Percentiles rank a stretch among this genome's conserved stretches.
These are phyloP conservation scores for Tulasnella sp. DNA, from an alignment of 768 basidiomycete species.

Conservation along the genomic window DNA sequence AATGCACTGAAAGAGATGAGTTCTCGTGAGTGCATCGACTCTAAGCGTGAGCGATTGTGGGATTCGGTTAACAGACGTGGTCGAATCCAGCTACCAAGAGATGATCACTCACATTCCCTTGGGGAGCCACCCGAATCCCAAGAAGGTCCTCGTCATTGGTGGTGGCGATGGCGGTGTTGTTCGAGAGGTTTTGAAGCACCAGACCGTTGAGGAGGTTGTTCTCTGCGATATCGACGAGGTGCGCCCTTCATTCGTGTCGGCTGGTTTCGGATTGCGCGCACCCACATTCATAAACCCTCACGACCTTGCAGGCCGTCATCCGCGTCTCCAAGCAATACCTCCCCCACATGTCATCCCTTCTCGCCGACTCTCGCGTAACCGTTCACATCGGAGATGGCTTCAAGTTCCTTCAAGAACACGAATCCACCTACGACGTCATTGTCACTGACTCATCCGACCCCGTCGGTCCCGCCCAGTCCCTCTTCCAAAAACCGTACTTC, in stretches of 20 bases:
- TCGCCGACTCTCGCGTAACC: conserved; percentile 76
- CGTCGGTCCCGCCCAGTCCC: conserved; percentile 89
- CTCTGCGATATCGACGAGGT: conserved; percentile 99
- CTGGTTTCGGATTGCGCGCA: too few relatives aligned
- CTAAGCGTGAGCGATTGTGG: too few relatives aligned
- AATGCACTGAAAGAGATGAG: conserved; percentile 97
- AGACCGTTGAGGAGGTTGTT: conserved; percentile 85
- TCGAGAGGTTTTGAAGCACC: conserved; percentile 94
- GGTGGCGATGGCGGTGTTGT: conserved; percentile 99
- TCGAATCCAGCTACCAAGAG: conserved; percentile 82
- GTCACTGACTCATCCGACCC: conserved; percentile 99
- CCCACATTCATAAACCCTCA: background rate
- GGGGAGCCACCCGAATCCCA: conserved; percentile 93
- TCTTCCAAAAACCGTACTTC: conserved; percentile 98
- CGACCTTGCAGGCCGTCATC: conserved; percentile 71
- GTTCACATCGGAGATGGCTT: conserved; percentile 94
- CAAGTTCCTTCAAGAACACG: conserved; percentile 90
- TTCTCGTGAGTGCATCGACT: conserved; percentile 75
- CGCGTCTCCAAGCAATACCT: conserved; percentile 92
- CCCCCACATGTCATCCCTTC: conserved; percentile 88
- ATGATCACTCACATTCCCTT: conserved; percentile 99
- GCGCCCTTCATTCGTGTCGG: conserved; percentile 10
- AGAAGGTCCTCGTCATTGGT: conserved; percentile 94
- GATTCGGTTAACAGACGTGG: background rate
- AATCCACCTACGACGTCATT: conserved; percentile 91